A percentile compares a stretch with the other conserved stretches of the same genome.
Conservation (phyloP, 768 basidiomycete species). For the Leccinellum rugosiceps region DNA sequence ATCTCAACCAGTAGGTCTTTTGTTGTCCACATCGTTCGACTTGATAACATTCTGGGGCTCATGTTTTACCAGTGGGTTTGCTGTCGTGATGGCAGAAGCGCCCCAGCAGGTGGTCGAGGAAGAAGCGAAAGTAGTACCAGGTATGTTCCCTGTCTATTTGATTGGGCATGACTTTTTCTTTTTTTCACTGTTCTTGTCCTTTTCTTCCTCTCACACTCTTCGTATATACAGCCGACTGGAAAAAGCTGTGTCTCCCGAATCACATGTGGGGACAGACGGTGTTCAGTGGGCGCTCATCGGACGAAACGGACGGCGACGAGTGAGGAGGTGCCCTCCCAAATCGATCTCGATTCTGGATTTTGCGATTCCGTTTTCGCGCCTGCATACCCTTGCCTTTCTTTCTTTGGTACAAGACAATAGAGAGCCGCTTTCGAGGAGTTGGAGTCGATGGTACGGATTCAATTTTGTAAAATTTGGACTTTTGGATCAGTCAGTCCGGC, state of each 20-base stretch:
- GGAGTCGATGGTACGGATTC: not conserved
- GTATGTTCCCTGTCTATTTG: conserved; percentile 6
- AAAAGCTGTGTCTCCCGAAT: conserved; percentile 10
- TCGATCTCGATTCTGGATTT: not conserved
- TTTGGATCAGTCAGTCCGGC: too few species aligned
- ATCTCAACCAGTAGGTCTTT: conserved; percentile 22
- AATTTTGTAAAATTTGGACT: not conserved
- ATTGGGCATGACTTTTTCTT: not conserved
- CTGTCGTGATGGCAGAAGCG: conserved; percentile 30
- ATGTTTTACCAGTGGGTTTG: conserved; percentile 23
- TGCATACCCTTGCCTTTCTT: not conserved
- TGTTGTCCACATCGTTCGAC: not conserved
- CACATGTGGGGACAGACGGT: conserved; percentile 1
- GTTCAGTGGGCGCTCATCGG: not conserved
- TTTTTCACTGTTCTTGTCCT: not conserved
- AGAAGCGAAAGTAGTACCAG: conserved; percentile 15
- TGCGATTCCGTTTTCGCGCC: not conserved
- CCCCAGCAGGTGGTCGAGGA: conserved; percentile 5
- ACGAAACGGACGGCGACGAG: not conserved
- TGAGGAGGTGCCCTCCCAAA: not conserved
- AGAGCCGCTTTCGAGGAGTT: not conserved
- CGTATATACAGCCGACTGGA: conserved; percentile 19
- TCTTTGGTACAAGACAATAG: not conserved
- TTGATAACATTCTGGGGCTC: not conserved
- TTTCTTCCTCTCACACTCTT: conserved; percentile 3